Conservation (phyloP, 176 grass and related monocot species). For the Melocanna baccifera region DNA sequence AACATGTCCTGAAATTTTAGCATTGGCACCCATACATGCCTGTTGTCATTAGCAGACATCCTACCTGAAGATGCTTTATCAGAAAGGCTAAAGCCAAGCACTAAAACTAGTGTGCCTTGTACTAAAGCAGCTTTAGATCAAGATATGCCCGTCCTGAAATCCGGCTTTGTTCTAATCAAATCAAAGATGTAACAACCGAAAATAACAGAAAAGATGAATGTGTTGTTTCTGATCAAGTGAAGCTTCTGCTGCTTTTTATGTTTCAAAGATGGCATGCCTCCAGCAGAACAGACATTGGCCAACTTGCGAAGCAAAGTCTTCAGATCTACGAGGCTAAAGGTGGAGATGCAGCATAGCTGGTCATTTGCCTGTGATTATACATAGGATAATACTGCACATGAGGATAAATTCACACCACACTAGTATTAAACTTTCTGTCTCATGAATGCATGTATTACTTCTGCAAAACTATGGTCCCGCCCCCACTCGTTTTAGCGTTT, state of each 20-base stretch:
- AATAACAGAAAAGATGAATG: conserved; percentile 8
- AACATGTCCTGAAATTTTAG: not conserved
- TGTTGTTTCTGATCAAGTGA: conserved; percentile 24
- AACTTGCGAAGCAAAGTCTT: conserved; percentile 36
- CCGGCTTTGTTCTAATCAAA: conserved; percentile 49
- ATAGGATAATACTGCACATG: not conserved
- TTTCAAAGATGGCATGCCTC: conserved; percentile 13
- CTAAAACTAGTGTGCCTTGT: conserved; percentile 15
- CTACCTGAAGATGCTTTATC: conserved; percentile 25
- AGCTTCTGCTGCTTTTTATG: conserved; percentile 41
- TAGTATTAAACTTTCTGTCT: not conserved
- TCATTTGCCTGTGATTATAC: conserved; percentile 3
- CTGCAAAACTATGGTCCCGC: not conserved
- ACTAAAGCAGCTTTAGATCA: conserved; percentile 44
- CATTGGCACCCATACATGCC: not conserved
- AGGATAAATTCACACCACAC: not conserved
- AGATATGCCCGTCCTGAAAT: conserved; percentile 33
- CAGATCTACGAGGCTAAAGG: conserved; percentile 21
- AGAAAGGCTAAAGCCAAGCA: conserved; percentile 36
- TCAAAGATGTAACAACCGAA: conserved; percentile 12
- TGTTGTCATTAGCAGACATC: not conserved
- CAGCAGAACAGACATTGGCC: conserved; percentile 35
- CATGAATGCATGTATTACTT: not conserved
- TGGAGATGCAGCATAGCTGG: not conserved
- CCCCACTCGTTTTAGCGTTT: too few species aligned